phyloP scores from a whole-genome alignment of 768 basidiomycete genomes.

The Lactifluus rugatus region DNA sequence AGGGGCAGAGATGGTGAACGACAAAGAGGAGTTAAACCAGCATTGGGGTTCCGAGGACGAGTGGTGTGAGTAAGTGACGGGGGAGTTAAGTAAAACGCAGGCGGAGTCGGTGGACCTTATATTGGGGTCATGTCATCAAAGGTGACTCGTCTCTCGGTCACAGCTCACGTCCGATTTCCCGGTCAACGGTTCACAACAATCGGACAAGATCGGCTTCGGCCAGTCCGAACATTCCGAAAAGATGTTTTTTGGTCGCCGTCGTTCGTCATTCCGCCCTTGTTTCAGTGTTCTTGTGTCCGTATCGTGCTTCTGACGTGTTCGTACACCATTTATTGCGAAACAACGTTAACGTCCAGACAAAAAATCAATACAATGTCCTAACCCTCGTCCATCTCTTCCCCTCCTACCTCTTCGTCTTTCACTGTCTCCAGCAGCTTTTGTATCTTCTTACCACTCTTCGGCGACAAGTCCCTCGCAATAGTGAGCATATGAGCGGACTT shows the following conservation, averaged over 20 bases:
- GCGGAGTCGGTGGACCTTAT: slow-evolving; percentile 17
- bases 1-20: slow-evolving; percentile 16
- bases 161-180: background rate
- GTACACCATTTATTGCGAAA: slow-evolving; percentile 6
- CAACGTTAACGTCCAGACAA: background rate
- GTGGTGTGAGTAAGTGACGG: slow-evolving; percentile 19
- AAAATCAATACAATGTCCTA: slow-evolving; percentile 26
- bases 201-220: slow-evolving; percentile 16
- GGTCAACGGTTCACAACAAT: background rate
- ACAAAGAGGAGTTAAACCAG: slow-evolving; percentile 26
- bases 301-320: background rate
- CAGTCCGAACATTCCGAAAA: slow-evolving; percentile 10
- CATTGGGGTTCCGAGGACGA: slow-evolving; percentile 24
- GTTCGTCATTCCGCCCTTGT: slow-evolving; percentile 12
- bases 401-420: slow-evolving; percentile 46
- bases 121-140: background rate
- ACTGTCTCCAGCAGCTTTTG: slow-evolving; percentile 66
- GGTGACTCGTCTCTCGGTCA: slow-evolving; percentile 10
- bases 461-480: slow-evolving; percentile 86
- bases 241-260: background rate
- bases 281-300: background rate
- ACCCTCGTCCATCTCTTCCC: slow-evolving; percentile 70
- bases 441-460: slow-evolving; percentile 78
- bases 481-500: slow-evolving; percentile 82
- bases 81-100: slow-evolving; percentile 31